Evolutionary conservation across 2,329 filamentous ascomycete genomes (phyloP), one percentile per base, ranked within the genome.

Genomic region (Hypomyces rosellus): DNA sequence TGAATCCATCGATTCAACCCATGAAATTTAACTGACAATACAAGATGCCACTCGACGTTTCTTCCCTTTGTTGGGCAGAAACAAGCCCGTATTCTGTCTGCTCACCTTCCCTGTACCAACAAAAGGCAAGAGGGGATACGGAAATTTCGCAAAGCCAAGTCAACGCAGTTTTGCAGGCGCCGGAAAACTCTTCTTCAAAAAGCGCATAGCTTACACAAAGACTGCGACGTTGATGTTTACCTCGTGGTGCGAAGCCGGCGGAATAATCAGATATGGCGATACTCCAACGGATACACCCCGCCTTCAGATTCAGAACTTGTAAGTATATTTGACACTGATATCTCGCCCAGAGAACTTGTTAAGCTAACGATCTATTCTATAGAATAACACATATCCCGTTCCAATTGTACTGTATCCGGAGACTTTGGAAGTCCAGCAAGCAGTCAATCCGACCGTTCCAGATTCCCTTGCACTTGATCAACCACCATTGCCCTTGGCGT

Each of bases 251-350:
- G 48, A n/a, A 55, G 38, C 33, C 45, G 38, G 18, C 34, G 25
- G 14, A 55, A 53, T 42, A 55, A 53, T 46, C 25, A 55, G 36
- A 51, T 53, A 40, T 55, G 37, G 53, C 20, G 46, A 46, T 55
- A 55, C 33, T 46, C 41, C 5, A 53, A 53, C 33, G 42, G 46
- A 25, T 54, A 50, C 13, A 25, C 33, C 30, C 53, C 44, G 6
- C 53, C 39, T 15, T 30, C 15, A 33, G 15, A 22, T 22, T 15
- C 18, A 15, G 39, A 51, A 14, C 33, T 48, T 5, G 49, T 51
- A 34, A 30, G 40, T 43, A 34, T 38, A 25, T 42, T 42, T 42
- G 7, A 42, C 15, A 18, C 15, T 14, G 2, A 38, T 38, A 14
- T 43, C 8, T 43, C 34, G 6, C 30, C 25, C 5, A 38, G 33